phyloP scores from a whole-genome alignment of 306 rosid species.

The Cucurbita moschata region DNA sequence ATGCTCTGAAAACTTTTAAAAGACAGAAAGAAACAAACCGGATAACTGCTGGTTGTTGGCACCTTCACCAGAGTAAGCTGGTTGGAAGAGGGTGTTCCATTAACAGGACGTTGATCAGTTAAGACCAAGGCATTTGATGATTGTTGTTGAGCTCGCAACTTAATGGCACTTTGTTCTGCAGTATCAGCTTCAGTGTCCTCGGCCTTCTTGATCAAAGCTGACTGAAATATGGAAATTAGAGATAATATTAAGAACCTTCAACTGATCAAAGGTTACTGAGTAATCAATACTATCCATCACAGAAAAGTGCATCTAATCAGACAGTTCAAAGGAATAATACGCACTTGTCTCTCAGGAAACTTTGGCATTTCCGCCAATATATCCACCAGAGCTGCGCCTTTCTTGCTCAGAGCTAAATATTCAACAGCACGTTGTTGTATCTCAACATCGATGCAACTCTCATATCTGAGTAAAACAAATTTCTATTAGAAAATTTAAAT shows the following conservation, averaged over 20 bases:
- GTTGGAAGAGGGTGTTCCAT: conserved; percentile 42
- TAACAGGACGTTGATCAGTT: conserved; percentile 56
- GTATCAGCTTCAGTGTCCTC: conserved; percentile 89
- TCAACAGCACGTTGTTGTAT: conserved; percentile 98
- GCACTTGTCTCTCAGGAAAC: conserved; percentile 96
- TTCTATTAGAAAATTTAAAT: conserved; percentile 17
- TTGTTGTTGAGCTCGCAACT: conserved; percentile 79
- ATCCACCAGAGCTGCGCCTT: conserved; percentile 75
- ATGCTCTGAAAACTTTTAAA: not conserved
- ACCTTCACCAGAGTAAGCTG: conserved; percentile 74
- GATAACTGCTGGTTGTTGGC: conserved; percentile 43
- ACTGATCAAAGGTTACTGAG: not conserved
- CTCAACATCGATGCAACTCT: conserved; percentile 97
- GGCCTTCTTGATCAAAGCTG: conserved; percentile 85
- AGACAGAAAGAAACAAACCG: conserved; percentile 28
- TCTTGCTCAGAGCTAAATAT: conserved; percentile 81
- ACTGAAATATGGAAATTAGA: conserved; percentile 32
- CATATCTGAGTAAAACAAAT: conserved; percentile 44
- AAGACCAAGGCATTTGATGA: conserved; percentile 87
- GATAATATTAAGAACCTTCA: not conserved
- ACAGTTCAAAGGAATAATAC: conserved; percentile 11
- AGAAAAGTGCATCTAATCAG: conserved; percentile 2
- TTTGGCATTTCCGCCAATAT: conserved; percentile 98
- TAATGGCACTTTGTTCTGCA: conserved; percentile 92
- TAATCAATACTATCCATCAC: not conserved